phyloP scores from a whole-genome alignment of 192 early-diverging fungal species.

The Dissophora globulifera region DNA sequence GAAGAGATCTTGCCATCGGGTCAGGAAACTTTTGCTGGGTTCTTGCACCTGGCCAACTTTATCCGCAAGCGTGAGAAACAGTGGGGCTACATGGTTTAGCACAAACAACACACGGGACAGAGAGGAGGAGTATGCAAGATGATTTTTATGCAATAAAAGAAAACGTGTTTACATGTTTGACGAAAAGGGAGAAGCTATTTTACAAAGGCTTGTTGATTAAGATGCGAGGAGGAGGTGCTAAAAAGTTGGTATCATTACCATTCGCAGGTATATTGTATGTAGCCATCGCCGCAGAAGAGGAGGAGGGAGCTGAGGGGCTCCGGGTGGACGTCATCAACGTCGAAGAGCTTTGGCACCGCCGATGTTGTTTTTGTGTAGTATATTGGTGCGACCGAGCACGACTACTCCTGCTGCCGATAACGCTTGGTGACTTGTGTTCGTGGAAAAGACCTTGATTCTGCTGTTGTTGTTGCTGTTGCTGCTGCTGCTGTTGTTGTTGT shows the following conservation, averaged over 20 bases:
- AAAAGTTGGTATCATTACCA: constrained; percentile 34
- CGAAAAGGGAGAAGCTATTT: constrained; percentile 7
- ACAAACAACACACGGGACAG: neutral
- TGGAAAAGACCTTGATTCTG: too few relatives aligned
- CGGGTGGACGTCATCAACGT: too few relatives aligned
- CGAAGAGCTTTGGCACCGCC: too few relatives aligned
- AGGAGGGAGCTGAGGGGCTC: too few relatives aligned
- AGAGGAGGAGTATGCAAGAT: neutral
- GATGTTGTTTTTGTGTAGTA: too few relatives aligned
- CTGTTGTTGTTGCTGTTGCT: neutral
- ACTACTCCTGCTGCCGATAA: too few relatives aligned
- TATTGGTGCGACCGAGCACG: too few relatives aligned
- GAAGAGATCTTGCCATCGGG: constrained; percentile 62
- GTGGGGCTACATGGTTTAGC: constrained; percentile 29
- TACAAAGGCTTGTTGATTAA: constrained; percentile 39
- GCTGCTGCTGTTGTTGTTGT: constrained; percentile 7
- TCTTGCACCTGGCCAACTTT: constrained; percentile 52
- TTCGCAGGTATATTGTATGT: neutral
- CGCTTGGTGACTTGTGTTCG: neutral
- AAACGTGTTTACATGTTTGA: neutral
- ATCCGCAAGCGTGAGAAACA: constrained; percentile 57
- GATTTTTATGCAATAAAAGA: too few relatives aligned
- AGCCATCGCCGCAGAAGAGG: too few relatives aligned
- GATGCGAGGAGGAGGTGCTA: constrained; percentile 46
- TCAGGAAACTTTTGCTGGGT: constrained; percentile 54